These are phyloP conservation scores for Solanum piurae DNA, from an alignment of 257 asterid species.

Conservation along the genomic window DNA sequence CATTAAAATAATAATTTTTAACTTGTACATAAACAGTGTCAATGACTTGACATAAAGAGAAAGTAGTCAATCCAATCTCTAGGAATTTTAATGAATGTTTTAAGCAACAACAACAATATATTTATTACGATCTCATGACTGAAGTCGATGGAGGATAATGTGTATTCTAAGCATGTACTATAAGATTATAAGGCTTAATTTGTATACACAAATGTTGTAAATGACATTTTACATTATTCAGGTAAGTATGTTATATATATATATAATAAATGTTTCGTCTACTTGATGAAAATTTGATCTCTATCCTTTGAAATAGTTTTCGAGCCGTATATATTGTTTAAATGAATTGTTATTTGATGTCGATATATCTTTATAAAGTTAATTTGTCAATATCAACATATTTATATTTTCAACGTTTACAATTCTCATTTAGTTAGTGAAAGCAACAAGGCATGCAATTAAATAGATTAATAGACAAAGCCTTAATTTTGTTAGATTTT, in stretches of 20 bases:
- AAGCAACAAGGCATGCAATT: background rate
- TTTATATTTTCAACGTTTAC: background rate
- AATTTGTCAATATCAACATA: background rate
- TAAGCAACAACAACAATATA: background rate
- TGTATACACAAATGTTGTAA: no score
- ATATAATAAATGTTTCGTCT: no score
- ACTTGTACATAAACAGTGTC: background rate
- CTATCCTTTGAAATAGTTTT: no score
- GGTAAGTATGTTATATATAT: no score
- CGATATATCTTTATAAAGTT: background rate
- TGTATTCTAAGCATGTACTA: no score
- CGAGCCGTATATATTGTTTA: background rate
- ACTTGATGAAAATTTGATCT: background rate
- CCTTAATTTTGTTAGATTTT: background rate
- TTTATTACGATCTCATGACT: rapidly evolving
- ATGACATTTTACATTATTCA: no score
- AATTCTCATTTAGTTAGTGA: background rate
- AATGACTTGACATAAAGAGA: background rate
- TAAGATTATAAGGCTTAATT: no score
- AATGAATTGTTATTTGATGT: background rate
- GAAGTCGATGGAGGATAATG: no score
- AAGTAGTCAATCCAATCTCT: background rate
- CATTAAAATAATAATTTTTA: background rate
- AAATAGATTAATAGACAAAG: background rate
- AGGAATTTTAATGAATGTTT: background rate